phyloP scores from a whole-genome alignment of 495 filamentous ascomycete species.

The Trichoderma virens region DNA sequence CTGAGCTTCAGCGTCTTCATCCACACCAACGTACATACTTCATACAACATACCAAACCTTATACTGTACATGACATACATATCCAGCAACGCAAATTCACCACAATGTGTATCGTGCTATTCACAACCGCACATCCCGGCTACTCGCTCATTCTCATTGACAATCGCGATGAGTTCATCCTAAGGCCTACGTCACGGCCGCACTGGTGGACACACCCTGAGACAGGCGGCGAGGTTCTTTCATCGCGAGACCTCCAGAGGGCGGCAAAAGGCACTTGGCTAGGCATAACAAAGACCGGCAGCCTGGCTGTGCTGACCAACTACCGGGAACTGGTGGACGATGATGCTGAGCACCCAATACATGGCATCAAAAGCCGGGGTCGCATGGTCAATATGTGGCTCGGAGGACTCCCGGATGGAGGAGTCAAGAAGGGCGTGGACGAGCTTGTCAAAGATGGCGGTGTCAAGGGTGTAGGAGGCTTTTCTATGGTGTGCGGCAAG shows the following conservation, averaged over 20 bases:
- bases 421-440: slow-evolving; percentile 59
- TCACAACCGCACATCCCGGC: slow-evolving; percentile 82
- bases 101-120: slow-evolving; percentile 85
- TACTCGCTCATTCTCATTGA: slow-evolving; percentile 86
- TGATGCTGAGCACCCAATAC: slow-evolving; percentile 42
- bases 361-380: slow-evolving; percentile 64
- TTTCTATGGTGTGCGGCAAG: slow-evolving; percentile 83
- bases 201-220: slow-evolving; percentile 63
- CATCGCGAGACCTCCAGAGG: slow-evolving; percentile 43
- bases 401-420: slow-evolving; percentile 37
- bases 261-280: slow-evolving; percentile 79
- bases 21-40: not conserved
- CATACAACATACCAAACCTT: too few relatives aligned
- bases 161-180: slow-evolving; percentile 94
- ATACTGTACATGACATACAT: too few relatives aligned
- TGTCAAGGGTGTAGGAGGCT: slow-evolving; percentile 74
- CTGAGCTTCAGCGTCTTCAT: not conserved
- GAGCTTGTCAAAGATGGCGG: slow-evolving; percentile 58
- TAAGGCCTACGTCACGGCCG: slow-evolving; percentile 74
- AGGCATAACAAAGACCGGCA: slow-evolving; percentile 75
- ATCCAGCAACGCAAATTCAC: not conserved
- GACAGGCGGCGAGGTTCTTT: slow-evolving; percentile 35
- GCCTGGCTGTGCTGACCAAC: slow-evolving; percentile 88
- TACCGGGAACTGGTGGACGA: slow-evolving; percentile 67
- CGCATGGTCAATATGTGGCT: slow-evolving; percentile 84